phyloP scores from a whole-genome alignment of 805 yeast species.

The Candida nitratophila region DNA sequence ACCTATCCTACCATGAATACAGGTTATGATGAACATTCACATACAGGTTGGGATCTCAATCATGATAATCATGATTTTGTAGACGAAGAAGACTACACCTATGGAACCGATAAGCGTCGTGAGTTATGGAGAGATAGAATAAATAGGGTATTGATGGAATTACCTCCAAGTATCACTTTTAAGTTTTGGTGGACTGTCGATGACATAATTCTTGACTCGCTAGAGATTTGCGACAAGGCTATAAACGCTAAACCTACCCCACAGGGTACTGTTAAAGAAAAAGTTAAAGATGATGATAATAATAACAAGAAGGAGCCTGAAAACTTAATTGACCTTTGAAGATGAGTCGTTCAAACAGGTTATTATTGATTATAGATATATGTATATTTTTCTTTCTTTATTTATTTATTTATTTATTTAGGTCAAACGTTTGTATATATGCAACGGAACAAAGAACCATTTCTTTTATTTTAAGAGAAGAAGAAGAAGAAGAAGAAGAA shows the following conservation, averaged over 20 bases:
- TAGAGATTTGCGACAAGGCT: conserved; percentile 6
- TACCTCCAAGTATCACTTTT: conserved; percentile 33
- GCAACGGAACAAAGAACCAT: no score
- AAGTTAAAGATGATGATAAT: no score
- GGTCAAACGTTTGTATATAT: no score
- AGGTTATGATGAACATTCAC: not conserved
- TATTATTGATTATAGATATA: not conserved
- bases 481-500: no score
- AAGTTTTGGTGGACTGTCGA: conserved; percentile 36
- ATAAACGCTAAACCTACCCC: no score
- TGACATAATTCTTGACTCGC: conserved; percentile 31
- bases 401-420: no score
- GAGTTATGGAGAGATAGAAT: conserved; percentile 54
- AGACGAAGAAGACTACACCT: conserved; percentile 4
- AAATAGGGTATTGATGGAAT: conserved; percentile 29
- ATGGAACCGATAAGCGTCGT: conserved; percentile 38
- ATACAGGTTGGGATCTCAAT: not conserved
- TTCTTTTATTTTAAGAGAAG: no score
- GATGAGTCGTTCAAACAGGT: no score
- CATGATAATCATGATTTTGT: not conserved
- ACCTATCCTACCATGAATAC: not conserved
- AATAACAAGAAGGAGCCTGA: not conserved
- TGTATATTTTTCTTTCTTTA: not conserved
- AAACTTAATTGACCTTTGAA: not conserved
- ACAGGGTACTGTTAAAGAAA: no score